Evolutionary conservation across 495 filamentous ascomycete genomes (phyloP).

Genomic region (Xylaria palmicola): DNA sequence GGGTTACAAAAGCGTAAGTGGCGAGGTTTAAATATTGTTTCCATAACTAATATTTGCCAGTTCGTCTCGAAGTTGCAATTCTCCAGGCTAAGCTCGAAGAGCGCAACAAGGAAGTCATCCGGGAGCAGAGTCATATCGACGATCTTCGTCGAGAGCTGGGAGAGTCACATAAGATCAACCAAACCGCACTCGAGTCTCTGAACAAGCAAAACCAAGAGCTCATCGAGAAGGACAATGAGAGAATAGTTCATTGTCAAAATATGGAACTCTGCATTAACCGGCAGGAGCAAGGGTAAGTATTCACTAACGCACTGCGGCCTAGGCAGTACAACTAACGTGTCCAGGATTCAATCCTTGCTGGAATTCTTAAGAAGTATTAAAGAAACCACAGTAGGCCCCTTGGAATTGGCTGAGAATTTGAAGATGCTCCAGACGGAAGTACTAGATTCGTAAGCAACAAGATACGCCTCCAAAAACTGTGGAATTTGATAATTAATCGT

Average conservation of each 20-base stretch:
- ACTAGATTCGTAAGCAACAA: constrained; percentile 16
- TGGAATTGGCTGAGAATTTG: constrained; percentile 15
- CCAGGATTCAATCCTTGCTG: constrained; percentile 21
- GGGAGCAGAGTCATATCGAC: constrained; percentile 24
- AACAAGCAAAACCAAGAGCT: constrained; percentile 32
- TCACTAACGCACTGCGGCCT: neutral
- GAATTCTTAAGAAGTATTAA: constrained; percentile 13
- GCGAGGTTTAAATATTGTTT: neutral
- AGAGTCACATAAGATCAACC: constrained; percentile 26
- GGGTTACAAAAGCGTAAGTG: constrained; percentile 32
- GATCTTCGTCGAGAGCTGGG: constrained; percentile 28
- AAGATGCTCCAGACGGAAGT: constrained; percentile 15
- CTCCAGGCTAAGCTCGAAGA: constrained; percentile 25
- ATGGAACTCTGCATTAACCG: constrained; percentile 11
- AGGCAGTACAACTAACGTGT: neutral
- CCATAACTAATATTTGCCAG: constrained; percentile 20
- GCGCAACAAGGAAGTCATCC: constrained; percentile 31
- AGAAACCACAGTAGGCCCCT: constrained; percentile 5
- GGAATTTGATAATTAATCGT: neutral
- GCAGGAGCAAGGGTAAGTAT: constrained; percentile 24
- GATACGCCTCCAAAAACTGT: neutral
- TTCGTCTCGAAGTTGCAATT: constrained; percentile 25
- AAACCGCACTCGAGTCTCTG: constrained; percentile 27
- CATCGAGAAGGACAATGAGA: constrained; percentile 26
- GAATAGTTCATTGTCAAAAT: constrained; percentile 8